Conservation (phyloP, 2,329 filamentous ascomycete genomes). For the Sporothrix dimorphospora region DNA sequence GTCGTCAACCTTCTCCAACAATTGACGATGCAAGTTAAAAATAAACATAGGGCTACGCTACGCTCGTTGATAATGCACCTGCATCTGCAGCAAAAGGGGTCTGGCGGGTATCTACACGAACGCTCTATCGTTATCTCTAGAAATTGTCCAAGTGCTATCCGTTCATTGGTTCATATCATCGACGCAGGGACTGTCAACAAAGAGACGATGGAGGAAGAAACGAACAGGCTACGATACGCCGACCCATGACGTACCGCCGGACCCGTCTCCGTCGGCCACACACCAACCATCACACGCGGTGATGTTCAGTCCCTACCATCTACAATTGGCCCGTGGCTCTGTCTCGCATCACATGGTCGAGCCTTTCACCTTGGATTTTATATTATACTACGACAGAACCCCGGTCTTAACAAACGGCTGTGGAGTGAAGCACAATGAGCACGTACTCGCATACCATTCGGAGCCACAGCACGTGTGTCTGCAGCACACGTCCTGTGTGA, state of each 20-base stretch:
- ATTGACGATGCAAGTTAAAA: neutral
- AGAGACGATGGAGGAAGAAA: neutral
- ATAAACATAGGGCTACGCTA: conserved; percentile 5
- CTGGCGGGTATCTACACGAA: neutral
- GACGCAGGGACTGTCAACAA: neutral
- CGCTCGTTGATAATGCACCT: conserved; percentile 4
- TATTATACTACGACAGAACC: neutral
- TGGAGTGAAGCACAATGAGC: neutral
- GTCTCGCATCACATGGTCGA: neutral
- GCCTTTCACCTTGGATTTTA: neutral
- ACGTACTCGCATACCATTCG: neutral
- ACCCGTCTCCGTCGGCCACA: neutral
- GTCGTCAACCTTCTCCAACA: neutral
- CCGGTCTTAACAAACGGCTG: neutral
- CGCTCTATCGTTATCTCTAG: too few species aligned
- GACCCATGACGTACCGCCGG: neutral
- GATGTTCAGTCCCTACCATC: neutral
- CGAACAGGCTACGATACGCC: neutral
- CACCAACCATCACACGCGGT: neutral
- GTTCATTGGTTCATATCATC: too few species aligned
- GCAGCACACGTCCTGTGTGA: neutral
- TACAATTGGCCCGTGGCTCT: neutral
- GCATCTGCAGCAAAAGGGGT: neutral
- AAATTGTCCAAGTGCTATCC: too few species aligned
- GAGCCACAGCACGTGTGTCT: neutral